phyloP scores from a whole-genome alignment of 2,329 filamentous ascomycete species.

The Pseudocercospora musae region DNA sequence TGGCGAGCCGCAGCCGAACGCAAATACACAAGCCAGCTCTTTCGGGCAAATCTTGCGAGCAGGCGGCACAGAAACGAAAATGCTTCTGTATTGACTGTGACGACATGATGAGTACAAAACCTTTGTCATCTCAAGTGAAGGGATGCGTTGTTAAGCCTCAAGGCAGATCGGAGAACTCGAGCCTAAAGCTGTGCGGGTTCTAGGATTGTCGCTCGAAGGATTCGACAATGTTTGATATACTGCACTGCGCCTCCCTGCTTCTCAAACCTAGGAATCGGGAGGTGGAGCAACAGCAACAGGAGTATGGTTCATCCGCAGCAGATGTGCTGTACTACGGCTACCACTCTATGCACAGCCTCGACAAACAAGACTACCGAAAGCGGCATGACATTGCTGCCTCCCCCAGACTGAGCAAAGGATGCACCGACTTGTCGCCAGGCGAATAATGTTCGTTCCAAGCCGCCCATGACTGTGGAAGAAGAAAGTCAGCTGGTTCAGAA shows the following conservation, averaged over 20 bases:
- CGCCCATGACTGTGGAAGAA: not conserved
- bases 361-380: not conserved
- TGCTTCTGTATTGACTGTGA: not conserved
- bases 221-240: not conserved
- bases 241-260: not conserved
- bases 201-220: not conserved
- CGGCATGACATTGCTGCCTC: not conserved
- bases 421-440: not conserved
- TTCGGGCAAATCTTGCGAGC: not conserved
- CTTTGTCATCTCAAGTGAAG: not conserved
- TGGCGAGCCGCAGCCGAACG: not conserved
- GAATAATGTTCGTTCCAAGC: not conserved
- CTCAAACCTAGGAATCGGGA: not conserved
- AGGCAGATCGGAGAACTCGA: not conserved
- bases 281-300: not conserved
- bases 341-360: not conserved
- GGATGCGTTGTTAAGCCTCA: not conserved
- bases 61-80: not conserved
- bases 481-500: not conserved
- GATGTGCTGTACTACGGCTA: not conserved
- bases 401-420: not conserved
- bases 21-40: not conserved
- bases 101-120: not conserved
- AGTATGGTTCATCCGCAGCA: not conserved
- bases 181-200: not conserved